Base-by-base conservation (phyloP, 176 grass and related monocot genomes). In the Cocos nucifera region DNA sequence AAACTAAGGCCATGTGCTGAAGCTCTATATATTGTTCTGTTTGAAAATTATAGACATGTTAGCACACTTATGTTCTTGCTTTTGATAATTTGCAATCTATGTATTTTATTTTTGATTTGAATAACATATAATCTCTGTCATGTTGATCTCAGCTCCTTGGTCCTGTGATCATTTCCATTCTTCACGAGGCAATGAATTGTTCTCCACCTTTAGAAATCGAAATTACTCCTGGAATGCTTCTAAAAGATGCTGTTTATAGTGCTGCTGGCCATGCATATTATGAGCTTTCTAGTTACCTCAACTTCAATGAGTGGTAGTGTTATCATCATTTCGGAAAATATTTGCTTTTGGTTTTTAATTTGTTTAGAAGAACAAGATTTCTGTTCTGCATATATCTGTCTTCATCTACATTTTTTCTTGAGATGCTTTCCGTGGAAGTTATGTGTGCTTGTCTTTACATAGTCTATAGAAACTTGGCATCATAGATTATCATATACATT, bases 221-320 rank as follows among this genome's bases (percentile, higher is more conserved):
- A 66, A 56, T 98, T 74, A 91, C 87, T 57, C 17, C 84, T 49
- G 81, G 84, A 74, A 98, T 98, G 93, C 93, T 98, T 71, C 82
- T 98, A 22, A 98, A 98, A 89, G 93, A 98, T 83, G 87, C 93
- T 54, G 69, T 84, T 49, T 98, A 98, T 86, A 98, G 81, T 71
- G 84, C 84, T 26, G 87, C 84, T 20, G 87, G 93, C 16, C 93
- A 98, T 74, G 93, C 92, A 56, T 98, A 92, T 69, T 98, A 98
- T 81, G 93, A 98, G 71, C 87, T 98, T 76, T 98, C 93, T 25
- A 98, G 78, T 69, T 92, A 83, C 70, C 79, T 98, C 69, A 86
- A 77, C 70, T 92, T 98, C 66, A 88, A 82, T 32, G 93, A 98
- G 58, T 98, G 93, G 93, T 98, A 80, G 1, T 76, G 73, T 79